Base-by-base conservation (phyloP, 1,284 basidiomycete genomes). In the Puccinia coronata region DNA sequence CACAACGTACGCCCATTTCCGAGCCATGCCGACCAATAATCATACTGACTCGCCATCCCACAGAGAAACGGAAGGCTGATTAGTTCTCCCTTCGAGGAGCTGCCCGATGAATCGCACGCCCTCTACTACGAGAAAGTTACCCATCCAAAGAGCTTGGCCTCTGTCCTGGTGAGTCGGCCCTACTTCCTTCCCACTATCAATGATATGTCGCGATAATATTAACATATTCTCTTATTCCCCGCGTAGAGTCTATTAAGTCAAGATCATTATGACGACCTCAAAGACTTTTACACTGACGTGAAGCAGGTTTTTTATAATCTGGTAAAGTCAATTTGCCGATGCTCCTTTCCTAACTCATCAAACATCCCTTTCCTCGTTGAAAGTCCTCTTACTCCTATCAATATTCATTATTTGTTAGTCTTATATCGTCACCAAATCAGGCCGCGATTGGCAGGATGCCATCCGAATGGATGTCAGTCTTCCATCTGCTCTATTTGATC, bases 241-340 rank as follows among this genome's bases (percentile, higher is more conserved):
- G 18, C n/a, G 11, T 14, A 51, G 51, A 72, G 43, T 34, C 28
- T 23, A 25, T 34, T 36, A n/a, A 49, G 31, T 47, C 70, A 51
- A 36, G 65, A 69, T 25, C 47, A 47, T 53, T 72, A 72, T 55
- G 25, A 28, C 28, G 55, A 36, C 23, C 20, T 55, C 20, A 72
- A 72, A 55, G 70, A 72, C 20, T 18, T 72, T 14, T 72, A 72
- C 51, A 53, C 31, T 36, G 49, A 72, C 49, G 47, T 72, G 47
- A 72, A 72, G n/a, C 70, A 51, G 25, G 47, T 72, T 31, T 72
- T 72, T 53, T 72, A 47, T 53, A 72, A 72, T 34, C 12, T 55
- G 41, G 70, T 69, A 43, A 69, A 34, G 28, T 43, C 2, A 31
- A 14, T 57, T 4, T 57, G 55, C 11, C 12, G n/a, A n/a, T n/a